Evolutionary conservation across 2,329 filamentous ascomycete species (phyloP).

Genomic region (Epicoccum nigrum): DNA sequence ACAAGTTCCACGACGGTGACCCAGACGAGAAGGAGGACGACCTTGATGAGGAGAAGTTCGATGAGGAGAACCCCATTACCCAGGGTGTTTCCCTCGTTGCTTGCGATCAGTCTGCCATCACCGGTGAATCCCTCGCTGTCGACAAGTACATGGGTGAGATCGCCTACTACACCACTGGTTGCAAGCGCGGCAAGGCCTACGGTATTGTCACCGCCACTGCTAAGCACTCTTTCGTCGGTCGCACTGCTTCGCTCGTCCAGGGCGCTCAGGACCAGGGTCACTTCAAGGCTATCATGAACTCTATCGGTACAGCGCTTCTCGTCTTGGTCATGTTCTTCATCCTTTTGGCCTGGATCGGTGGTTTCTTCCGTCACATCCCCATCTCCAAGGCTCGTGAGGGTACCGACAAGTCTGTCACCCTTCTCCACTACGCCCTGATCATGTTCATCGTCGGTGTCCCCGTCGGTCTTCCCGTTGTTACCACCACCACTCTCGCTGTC

Average conservation of each 20-base stretch:
- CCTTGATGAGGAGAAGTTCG: slow-evolving; percentile 64
- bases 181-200: slow-evolving; percentile 80
- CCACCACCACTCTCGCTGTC: slow-evolving; percentile 77
- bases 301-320: slow-evolving; percentile 74
- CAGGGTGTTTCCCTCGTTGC: slow-evolving; percentile 72
- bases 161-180: slow-evolving; percentile 80
- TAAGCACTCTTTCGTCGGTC: slow-evolving; percentile 76
- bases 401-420: slow-evolving; percentile 62
- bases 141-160: slow-evolving; percentile 79
- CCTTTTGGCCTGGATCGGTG: slow-evolving; percentile 75
- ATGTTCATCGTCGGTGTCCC: slow-evolving; percentile 79
- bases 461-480: slow-evolving; percentile 78
- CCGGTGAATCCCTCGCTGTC: slow-evolving; percentile 78
- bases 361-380: slow-evolving; percentile 74
- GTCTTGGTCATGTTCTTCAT: slow-evolving; percentile 81
- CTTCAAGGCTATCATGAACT: slow-evolving; percentile 79
- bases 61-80: slow-evolving; percentile 59
- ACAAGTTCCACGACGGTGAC: slow-evolving; percentile 62
- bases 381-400: slow-evolving; percentile 65
- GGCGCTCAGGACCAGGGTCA: slow-evolving; percentile 73
- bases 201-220: slow-evolving; percentile 71
- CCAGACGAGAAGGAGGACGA: slow-evolving; percentile 67
- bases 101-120: slow-evolving; percentile 80
- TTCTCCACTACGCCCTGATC: slow-evolving; percentile 54
- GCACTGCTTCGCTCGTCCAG: slow-evolving; percentile 74